Percentiles rank a stretch among this genome's conserved stretches.
Evolutionary conservation across 768 basidiomycete genomes (phyloP).

Genomic region (Amanita phalloides): DNA sequence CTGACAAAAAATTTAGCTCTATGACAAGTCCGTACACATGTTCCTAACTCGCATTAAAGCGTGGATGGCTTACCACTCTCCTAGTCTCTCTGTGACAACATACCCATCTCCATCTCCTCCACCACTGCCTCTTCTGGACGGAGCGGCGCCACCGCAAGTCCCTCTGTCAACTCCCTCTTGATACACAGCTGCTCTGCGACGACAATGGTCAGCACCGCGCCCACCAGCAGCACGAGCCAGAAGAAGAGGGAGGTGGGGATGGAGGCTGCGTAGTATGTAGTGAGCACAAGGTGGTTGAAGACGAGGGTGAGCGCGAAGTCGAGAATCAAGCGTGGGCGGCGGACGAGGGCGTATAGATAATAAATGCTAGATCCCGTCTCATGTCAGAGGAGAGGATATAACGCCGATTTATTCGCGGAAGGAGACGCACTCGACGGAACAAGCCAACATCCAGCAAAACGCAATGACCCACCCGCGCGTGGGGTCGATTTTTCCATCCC

Average conservation of each 20-base stretch:
- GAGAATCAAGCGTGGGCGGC: conserved; percentile 87
- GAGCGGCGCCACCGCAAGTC: conserved; percentile 43
- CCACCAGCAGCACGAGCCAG: conserved; percentile 71
- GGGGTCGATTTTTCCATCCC: conserved; percentile 67
- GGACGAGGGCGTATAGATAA: conserved; percentile 79
- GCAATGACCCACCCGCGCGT: conserved; percentile 88
- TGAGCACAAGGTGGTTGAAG: conserved; percentile 87
- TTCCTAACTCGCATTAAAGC: no score
- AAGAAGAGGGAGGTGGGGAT: conserved; percentile 88
- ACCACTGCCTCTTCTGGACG: conserved; percentile 39
- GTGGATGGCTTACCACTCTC: background rate
- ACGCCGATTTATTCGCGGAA: no score
- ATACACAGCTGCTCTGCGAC: conserved; percentile 89
- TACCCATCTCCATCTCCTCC: conserved; percentile 51
- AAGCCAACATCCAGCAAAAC: conserved; percentile 75
- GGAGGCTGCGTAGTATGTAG: conserved; percentile 81
- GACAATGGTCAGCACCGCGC: conserved; percentile 66
- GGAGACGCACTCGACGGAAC: conserved; percentile 64
- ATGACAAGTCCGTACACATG: no score
- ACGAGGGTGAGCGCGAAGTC: conserved; percentile 89
- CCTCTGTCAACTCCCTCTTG: conserved; percentile 81
- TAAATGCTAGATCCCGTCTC: conserved; percentile 35
- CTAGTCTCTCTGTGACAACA: conserved; percentile 30
- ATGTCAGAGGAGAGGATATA: background rate
- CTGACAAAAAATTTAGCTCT: no score